These are phyloP conservation scores for Mediolabrus comicus DNA, from an alignment of 108 stramenopile genomes.

Conservation along the genomic window DNA sequence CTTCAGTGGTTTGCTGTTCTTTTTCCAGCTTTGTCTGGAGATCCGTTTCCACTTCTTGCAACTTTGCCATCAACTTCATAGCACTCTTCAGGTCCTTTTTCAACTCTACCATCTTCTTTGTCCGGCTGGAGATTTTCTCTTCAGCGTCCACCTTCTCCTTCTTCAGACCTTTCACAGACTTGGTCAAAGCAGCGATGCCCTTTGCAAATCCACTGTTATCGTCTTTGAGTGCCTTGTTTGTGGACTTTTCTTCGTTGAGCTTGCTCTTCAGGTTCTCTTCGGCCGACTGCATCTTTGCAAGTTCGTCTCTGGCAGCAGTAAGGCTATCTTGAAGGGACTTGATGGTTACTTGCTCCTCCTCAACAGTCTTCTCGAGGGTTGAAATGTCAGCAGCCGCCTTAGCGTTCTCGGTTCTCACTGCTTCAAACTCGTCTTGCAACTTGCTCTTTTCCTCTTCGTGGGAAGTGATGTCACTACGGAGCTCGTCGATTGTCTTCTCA, in stretches of 20 bases:
- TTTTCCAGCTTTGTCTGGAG: neutral
- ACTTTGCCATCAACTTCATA: neutral
- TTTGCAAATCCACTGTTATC: neutral
- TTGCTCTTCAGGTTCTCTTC: neutral
- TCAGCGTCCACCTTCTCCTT: neutral
- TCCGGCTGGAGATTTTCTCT: slow-evolving; percentile 6
- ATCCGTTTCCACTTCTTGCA: neutral
- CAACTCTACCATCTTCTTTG: slow-evolving; percentile 9
- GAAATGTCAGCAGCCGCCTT: too few species aligned
- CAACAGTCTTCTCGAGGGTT: too few species aligned
- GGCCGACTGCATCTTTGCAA: too few species aligned
- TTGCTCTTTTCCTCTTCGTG: too few species aligned
- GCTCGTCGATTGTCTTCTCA: neutral
- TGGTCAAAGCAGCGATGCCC: neutral
- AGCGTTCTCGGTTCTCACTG: too few species aligned
- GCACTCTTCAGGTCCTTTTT: neutral
- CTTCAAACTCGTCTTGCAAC: too few species aligned
- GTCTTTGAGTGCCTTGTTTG: neutral
- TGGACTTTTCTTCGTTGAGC: neutral
- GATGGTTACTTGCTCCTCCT: too few species aligned
- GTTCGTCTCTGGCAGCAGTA: too few species aligned
- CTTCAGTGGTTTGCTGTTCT: neutral
- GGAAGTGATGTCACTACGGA: neutral
- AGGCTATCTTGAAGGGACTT: too few species aligned
- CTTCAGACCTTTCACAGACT: slow-evolving; percentile 1